Evolutionary conservation across 1,284 basidiomycete species (phyloP).

Genomic region (Fomitopsis schrenkii): DNA sequence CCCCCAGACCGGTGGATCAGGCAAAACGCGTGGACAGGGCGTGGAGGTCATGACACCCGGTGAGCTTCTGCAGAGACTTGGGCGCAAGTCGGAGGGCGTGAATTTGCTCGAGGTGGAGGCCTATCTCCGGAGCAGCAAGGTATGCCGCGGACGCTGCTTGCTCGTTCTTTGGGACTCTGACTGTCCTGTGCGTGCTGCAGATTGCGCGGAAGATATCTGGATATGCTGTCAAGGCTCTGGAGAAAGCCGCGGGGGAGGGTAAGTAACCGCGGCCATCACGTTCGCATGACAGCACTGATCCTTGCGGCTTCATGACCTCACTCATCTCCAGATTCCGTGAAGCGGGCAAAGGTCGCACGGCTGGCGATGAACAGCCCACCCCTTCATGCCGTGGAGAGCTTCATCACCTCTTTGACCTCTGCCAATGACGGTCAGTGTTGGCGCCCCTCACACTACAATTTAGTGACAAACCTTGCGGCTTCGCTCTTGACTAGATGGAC

Average conservation of each 20-base stretch:
- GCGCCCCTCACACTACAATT: neutral
- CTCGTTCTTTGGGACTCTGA: neutral
- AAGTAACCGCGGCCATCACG: conserved; percentile 7
- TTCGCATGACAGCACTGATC: neutral
- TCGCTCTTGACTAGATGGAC: conserved; percentile 47
- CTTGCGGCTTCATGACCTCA: conserved; percentile 4
- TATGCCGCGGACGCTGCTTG: conserved; percentile 33
- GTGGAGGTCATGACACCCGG: conserved; percentile 62
- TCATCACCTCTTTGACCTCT: conserved; percentile 80
- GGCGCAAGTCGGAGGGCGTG: conserved; percentile 62
- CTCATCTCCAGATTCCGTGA: conserved; percentile 21
- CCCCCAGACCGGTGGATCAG: neutral
- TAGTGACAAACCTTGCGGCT: neutral
- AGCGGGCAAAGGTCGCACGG: conserved; percentile 30
- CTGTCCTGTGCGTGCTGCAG: conserved; percentile 27
- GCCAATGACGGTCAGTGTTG: conserved; percentile 66
- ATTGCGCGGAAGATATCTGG: conserved; percentile 75
- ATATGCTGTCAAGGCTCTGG: conserved; percentile 69
- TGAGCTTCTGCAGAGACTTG: conserved; percentile 64
- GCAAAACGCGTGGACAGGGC: conserved; percentile 1
- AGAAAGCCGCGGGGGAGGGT: conserved; percentile 43
- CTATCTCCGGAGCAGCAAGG: conserved; percentile 86
- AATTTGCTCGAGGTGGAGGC: conserved; percentile 83
- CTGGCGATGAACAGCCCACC: conserved; percentile 54
- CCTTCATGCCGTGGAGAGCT: conserved; percentile 81